phyloP scores from a whole-genome alignment of 257 asterid genomes.

The Solanum chmielewskii region DNA sequence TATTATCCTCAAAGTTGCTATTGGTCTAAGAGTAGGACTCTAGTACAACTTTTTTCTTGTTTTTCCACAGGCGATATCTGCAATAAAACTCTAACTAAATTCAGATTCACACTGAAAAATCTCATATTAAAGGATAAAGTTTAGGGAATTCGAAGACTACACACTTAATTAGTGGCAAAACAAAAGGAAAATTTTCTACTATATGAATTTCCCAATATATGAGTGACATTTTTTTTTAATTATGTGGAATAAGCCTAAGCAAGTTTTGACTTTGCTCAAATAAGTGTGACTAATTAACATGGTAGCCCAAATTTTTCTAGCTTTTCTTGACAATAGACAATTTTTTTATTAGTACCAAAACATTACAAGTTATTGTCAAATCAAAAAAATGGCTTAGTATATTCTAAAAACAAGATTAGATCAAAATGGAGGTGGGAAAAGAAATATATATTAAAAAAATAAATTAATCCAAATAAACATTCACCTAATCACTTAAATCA shows the following conservation, averaged over 20 bases:
- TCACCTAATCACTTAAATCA: background rate
- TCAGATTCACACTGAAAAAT: accelerated
- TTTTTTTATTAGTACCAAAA: background rate
- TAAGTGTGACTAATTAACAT: background rate
- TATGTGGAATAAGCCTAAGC: background rate
- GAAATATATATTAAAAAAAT: background rate
- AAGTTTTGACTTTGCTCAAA: background rate
- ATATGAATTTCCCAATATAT: background rate
- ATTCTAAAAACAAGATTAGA: background rate
- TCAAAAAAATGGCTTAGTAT: background rate
- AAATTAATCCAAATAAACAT: too few species aligned
- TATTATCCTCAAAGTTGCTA: background rate
- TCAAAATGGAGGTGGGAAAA: background rate
- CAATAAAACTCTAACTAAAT: accelerated
- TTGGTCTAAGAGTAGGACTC: background rate
- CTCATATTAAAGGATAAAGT: too few species aligned
- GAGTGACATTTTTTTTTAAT: background rate
- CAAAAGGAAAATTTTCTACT: background rate
- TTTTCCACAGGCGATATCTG: accelerated
- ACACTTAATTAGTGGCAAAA: background rate
- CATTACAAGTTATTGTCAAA: background rate
- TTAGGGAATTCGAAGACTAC: background rate
- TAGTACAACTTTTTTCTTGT: background rate
- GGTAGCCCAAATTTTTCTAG: background rate
- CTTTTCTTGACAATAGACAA: background rate